Conservation (phyloP, 2,329 filamentous ascomycete genomes). For the Trichoderma arundinaceum region DNA sequence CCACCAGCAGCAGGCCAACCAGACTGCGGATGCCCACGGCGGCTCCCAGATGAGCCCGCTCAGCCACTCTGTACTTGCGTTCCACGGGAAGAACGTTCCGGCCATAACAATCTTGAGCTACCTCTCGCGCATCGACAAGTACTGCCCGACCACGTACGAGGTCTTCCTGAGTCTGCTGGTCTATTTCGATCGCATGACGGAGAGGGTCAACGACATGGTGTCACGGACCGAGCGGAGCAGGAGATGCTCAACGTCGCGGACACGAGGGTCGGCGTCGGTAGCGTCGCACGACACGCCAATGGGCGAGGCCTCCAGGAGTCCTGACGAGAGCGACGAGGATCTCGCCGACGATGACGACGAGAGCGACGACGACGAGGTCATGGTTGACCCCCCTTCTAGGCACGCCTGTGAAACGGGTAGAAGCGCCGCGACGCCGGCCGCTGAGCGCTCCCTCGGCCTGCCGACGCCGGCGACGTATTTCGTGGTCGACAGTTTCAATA, state of each 20-base stretch:
- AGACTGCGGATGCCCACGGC: constrained; percentile 50
- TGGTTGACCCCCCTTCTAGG: constrained; percentile 41
- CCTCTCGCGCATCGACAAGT: constrained; percentile 94
- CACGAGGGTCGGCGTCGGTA: constrained; percentile 19
- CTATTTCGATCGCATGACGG: constrained; percentile 99
- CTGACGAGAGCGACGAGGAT: constrained; percentile 57
- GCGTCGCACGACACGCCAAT: constrained; percentile 42
- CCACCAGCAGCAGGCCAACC: constrained; percentile 62
- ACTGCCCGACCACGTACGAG: constrained; percentile 97
- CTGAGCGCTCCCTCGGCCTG: constrained; percentile 36
- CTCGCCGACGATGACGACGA: constrained; percentile 57
- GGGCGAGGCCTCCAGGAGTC: constrained; percentile 40
- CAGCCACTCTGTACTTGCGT: constrained; percentile 78
- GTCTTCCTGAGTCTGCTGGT: constrained; percentile 94
- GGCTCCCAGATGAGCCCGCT: constrained; percentile 67
- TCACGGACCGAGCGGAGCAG: constrained; percentile 62
- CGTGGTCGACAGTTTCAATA: constrained; percentile 98
- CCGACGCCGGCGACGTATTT: constrained; percentile 65
- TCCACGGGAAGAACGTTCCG: constrained; percentile 97
- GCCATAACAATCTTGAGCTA: constrained; percentile 98
- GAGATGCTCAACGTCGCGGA: constrained; percentile 31
- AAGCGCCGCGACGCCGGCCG: constrained; percentile 5
- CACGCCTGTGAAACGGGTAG: constrained; percentile 32
- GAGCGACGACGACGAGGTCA: constrained; percentile 43
- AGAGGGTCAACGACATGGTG: constrained; percentile 84